phyloP scores from a whole-genome alignment of 2,329 filamentous ascomycete genomes.

The Bipolaris bicolor region DNA sequence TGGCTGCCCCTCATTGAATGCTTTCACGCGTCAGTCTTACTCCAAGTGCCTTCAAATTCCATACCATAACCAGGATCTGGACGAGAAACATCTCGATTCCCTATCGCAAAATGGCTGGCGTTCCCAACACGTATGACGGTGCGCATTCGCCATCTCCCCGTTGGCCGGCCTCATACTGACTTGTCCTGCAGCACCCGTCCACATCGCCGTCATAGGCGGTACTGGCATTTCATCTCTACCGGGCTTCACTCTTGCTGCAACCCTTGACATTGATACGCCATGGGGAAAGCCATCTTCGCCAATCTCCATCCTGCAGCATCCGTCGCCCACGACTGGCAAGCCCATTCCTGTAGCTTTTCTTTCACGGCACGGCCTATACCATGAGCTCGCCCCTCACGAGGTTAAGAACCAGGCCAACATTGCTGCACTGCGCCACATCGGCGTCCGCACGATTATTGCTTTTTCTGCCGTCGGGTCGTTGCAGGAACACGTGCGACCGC shows the following conservation, averaged over 20 bases:
- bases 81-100: slow-evolving; percentile 29
- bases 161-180: slow-evolving; percentile 12
- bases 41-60: background rate
- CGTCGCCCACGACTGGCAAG: slow-evolving; percentile 69
- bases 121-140: slow-evolving; percentile 44
- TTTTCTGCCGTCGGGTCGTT: slow-evolving; percentile 95
- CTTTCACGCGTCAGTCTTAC: slow-evolving; percentile 17
- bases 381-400: slow-evolving; percentile 91
- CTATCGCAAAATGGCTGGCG: slow-evolving; percentile 44
- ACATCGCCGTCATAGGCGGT: slow-evolving; percentile 65
- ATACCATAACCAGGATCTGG: background rate
- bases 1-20: slow-evolving; percentile 24
- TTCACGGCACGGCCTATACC: slow-evolving; percentile 86
- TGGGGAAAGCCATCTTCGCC: slow-evolving; percentile 82
- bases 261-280: slow-evolving; percentile 77
- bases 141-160: slow-evolving; percentile 1
- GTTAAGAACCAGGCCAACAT: slow-evolving; percentile 96
- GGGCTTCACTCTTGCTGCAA: slow-evolving; percentile 83
- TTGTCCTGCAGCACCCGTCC: slow-evolving; percentile 51
- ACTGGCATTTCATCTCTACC: slow-evolving; percentile 89
- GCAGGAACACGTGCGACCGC: slow-evolving; percentile 89
- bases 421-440: slow-evolving; percentile 89
- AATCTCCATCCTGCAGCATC: slow-evolving; percentile 88
- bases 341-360: slow-evolving; percentile 81
- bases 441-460: slow-evolving; percentile 88